phyloP scores from a whole-genome alignment of 1,284 basidiomycete species.

The Malassezia psittaci region DNA sequence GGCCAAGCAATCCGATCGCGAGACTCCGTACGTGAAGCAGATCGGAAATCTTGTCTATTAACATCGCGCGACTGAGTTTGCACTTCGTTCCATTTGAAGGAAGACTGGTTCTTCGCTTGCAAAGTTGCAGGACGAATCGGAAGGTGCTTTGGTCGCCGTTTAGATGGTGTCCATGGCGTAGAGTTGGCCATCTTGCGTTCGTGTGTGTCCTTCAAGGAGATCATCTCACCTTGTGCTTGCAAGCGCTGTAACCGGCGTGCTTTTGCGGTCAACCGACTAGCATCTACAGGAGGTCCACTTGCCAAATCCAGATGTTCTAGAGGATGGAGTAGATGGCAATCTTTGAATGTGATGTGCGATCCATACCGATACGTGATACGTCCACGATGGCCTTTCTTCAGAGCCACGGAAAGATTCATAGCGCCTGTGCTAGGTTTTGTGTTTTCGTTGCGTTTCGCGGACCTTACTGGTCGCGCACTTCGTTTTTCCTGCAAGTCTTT shows the following conservation, averaged over 20 bases:
- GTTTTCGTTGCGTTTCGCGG: slow-evolving; percentile 4
- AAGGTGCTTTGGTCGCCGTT: too few species aligned
- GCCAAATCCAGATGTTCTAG: slow-evolving; percentile 52
- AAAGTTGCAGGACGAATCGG: too few species aligned
- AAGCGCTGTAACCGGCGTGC: neutral
- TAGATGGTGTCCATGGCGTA: too few species aligned
- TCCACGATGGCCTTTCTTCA: slow-evolving; percentile 51
- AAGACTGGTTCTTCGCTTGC: too few species aligned
- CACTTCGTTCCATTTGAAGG: too few species aligned
- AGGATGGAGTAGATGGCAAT: slow-evolving; percentile 49
- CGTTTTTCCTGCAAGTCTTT: neutral
- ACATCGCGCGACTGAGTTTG: too few species aligned
- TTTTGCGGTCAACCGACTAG: slow-evolving; percentile 19
- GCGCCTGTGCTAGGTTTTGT: slow-evolving; percentile 4
- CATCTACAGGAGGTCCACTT: slow-evolving; percentile 49
- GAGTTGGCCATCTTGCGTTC: too few species aligned
- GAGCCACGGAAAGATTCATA: slow-evolving; percentile 46
- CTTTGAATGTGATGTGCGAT: slow-evolving; percentile 51
- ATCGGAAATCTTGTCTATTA: too few species aligned
- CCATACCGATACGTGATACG: slow-evolving; percentile 50
- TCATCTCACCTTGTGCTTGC: neutral
- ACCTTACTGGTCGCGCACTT: neutral
- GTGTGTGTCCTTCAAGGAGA: too few species aligned
- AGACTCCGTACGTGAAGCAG: too few species aligned
- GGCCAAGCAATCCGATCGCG: too few species aligned